Percentiles rank a stretch among this genome's conserved stretches.
phyloP scores from a whole-genome alignment of 2,329 filamentous ascomycete genomes.

The Ustulina deusta region DNA sequence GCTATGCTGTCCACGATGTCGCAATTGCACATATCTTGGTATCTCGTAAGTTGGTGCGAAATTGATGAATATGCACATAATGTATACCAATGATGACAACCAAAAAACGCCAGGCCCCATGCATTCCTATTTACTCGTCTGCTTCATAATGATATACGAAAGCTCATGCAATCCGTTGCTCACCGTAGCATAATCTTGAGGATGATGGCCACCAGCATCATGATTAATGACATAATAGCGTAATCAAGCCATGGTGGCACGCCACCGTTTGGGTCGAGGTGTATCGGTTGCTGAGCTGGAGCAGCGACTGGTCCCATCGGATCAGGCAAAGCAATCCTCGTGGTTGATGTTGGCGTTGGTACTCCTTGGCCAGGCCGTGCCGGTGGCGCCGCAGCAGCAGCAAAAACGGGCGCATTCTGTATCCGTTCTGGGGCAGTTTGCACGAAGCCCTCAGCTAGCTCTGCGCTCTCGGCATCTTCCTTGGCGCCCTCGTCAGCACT shows the following conservation, averaged over 20 bases:
- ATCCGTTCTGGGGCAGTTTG: constrained; percentile 57
- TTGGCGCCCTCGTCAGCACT: constrained; percentile 35
- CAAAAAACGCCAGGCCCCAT: constrained; percentile 31
- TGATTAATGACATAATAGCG: constrained; percentile 78
- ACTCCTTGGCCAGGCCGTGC: constrained; percentile 45
- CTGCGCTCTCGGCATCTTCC: constrained; percentile 58
- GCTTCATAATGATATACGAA: constrained; percentile 15
- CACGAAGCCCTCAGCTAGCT: constrained; percentile 70
- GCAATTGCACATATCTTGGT: background rate
- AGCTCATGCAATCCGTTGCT: background rate
- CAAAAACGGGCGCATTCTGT: constrained; percentile 39
- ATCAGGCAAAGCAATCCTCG: constrained; percentile 46
- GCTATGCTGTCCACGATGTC: background rate
- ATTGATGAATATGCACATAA: constrained; percentile 4
- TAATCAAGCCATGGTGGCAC: constrained; percentile 84
- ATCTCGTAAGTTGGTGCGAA: background rate
- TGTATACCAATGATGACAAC: constrained; percentile 6
- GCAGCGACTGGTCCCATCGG: constrained; percentile 44
- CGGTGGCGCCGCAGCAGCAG: constrained; percentile 33
- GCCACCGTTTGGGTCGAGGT: constrained; percentile 57
- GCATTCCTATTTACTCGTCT: constrained; percentile 18
- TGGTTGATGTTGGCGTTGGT: constrained; percentile 48
- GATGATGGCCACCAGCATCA: constrained; percentile 78
- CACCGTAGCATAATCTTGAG: constrained; percentile 62
- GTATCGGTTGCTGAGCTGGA: constrained; percentile 40